Base-by-base conservation (phyloP, 2,329 filamentous ascomycete species). In the Ophiosphaerella korrae region DNA sequence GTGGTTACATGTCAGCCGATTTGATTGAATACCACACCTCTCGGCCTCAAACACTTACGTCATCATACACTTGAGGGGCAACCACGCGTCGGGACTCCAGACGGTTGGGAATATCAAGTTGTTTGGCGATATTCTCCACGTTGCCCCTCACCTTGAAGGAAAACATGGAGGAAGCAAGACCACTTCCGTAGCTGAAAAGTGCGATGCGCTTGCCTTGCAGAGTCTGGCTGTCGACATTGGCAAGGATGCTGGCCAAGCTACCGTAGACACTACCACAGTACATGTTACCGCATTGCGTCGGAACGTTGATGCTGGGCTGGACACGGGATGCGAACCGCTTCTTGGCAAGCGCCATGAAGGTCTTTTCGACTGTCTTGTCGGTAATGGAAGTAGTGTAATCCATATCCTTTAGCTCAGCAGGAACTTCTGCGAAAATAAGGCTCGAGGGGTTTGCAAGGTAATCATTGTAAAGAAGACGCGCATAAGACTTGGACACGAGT, bases 271-370 rank as follows among this genome's bases (percentile, higher is more conserved):
- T 79, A 26, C 76, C 79, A 56, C 75, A 79, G 76, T 82, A 82
- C 79, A 82, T 82, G 77, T 82, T 82, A 48, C 79, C 79, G 72
- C 79, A 81, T 73, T 77, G 75, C 58, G 79, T 81, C 7, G 79
- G 79, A 21, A 80, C 76, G 57, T 79, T 66, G 57, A 80, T 78
- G 50, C 74, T 68, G 23, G 79, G 79, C 71, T 80, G 76, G 35
- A 82, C 79, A 52, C 78, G 78, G 44, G 73, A 53, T 40, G 73
- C 74, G 62, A 80, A 81, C 42, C 78, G 75, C 75, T 81, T 81
- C 76, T 81, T 81, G 37, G 78, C 65, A 18, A 82, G 74, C 34
- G 62, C 75, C 71, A 80, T 77, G 68, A 81, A 81, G 33, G 74
- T 78, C 77, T 81, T 82, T 72, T 82, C 79, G 18, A 82, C 72